These are phyloP conservation scores for Aeschynomene evenia DNA, from an alignment of 306 rosid species.

Conservation along the genomic window DNA sequence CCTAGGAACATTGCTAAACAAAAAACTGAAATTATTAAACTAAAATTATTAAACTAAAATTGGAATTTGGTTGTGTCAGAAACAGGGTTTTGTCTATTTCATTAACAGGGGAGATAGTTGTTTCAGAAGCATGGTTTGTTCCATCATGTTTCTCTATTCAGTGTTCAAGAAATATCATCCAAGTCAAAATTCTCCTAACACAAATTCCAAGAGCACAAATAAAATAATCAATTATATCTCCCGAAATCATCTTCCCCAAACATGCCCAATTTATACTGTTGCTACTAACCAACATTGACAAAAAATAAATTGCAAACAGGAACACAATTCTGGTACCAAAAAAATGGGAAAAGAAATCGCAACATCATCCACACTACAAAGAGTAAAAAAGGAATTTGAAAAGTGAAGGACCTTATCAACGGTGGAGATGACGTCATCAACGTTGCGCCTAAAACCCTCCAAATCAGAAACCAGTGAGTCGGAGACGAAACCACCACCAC, in stretches of 20 bases:
- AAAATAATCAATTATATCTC: neutral
- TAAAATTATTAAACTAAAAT: neutral
- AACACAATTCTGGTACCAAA: neutral
- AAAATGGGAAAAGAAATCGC: neutral
- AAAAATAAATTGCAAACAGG: too few species aligned
- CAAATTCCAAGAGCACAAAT: neutral
- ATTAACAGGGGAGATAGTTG: neutral
- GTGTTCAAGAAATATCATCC: neutral
- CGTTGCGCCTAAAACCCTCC: conserved; percentile 27
- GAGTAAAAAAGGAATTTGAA: neutral
- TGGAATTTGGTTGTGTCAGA: neutral
- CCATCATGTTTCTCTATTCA: neutral
- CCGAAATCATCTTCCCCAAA: too few species aligned
- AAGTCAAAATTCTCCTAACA: neutral
- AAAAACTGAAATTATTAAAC: neutral
- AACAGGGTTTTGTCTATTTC: neutral
- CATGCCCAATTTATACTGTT: neutral
- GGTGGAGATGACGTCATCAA: conserved; percentile 39
- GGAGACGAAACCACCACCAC: neutral
- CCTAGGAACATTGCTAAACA: neutral
- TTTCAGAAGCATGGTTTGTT: neutral
- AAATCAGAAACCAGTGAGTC: conserved; percentile 10
- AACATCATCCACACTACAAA: neutral
- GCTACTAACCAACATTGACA: too few species aligned
- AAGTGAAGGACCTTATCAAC: conserved; percentile 40